Evolutionary conservation across 2,329 filamentous ascomycete genomes (phyloP).

Genomic region (Aureobasidium sp.): DNA sequence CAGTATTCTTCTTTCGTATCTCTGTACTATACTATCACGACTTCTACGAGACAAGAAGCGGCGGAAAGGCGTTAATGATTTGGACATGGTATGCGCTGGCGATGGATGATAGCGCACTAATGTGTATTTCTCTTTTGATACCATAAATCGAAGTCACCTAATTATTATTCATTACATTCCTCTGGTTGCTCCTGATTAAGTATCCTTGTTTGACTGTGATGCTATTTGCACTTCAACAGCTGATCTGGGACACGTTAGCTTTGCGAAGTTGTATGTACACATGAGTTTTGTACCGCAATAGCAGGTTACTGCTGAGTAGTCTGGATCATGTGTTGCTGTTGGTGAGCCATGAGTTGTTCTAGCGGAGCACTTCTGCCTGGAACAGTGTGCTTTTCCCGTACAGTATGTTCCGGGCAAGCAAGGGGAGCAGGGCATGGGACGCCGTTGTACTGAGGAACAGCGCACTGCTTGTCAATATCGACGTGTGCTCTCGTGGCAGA

Average conservation of each 20-base stretch:
- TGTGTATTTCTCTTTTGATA: conserved; percentile 1
- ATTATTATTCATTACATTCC: neutral
- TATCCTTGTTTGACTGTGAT: no score
- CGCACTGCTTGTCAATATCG: conserved; percentile 3
- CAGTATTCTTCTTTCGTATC: neutral
- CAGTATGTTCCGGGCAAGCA: neutral
- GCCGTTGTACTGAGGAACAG: conserved; percentile 2
- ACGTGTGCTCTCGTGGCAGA: neutral
- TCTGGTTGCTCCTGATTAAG: no score
- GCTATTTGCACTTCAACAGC: neutral
- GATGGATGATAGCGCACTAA: neutral
- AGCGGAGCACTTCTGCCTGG: conserved; percentile 5
- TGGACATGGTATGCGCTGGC: conserved; percentile 1
- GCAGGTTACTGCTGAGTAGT: neutral
- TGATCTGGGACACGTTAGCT: no score
- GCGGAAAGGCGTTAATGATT: conserved; percentile 7
- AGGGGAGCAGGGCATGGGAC: neutral
- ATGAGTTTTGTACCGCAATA: neutral
- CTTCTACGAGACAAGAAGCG: conserved; percentile 6
- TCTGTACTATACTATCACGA: conserved; percentile 15
- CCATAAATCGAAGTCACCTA: conserved; percentile 1
- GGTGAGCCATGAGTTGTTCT: neutral
- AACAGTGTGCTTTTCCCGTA: neutral
- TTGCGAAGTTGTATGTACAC: neutral
- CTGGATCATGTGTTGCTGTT: neutral